Percentiles rank a stretch among this genome's conserved stretches.
Conservation (phyloP, 2,329 filamentous ascomycete species). For the Nemania sp. region DNA sequence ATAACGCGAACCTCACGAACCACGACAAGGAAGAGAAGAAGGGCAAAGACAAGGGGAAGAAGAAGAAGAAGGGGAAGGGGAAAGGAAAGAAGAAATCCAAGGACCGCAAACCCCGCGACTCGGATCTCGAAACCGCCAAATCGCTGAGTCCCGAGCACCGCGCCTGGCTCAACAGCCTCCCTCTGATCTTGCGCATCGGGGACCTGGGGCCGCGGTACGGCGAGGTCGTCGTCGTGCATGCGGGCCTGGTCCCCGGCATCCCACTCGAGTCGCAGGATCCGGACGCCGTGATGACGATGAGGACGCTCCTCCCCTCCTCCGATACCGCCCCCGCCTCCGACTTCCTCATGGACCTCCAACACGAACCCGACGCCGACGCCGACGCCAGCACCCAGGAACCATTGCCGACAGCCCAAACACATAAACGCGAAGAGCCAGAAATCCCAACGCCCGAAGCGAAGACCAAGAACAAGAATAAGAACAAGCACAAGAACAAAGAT, state of each 20-base stretch:
- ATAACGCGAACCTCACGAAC: background rate
- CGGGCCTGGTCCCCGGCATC: conserved; percentile 78
- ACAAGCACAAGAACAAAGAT: background rate
- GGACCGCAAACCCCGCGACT: conserved; percentile 43
- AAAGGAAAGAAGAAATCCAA: conserved; percentile 19
- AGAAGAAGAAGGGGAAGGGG: conserved; percentile 5
- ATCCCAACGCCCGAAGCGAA: background rate
- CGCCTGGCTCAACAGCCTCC: conserved; percentile 70
- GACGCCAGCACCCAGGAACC: background rate
- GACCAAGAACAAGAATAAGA: background rate
- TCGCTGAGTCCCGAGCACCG: conserved; percentile 62
- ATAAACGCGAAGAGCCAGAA: no score
- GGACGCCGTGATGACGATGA: conserved; percentile 89
- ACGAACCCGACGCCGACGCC: background rate
- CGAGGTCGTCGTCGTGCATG: conserved; percentile 79
- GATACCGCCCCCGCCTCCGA: background rate
- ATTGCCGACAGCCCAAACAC: no score
- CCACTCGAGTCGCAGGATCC: conserved; percentile 73
- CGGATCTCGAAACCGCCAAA: conserved; percentile 60
- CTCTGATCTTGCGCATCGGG: conserved; percentile 79
- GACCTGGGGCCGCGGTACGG: conserved; percentile 55
- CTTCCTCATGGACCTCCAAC: background rate
- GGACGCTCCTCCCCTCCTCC: conserved; percentile 65
- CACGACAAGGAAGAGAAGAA: conserved; percentile 33
- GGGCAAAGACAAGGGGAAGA: conserved; percentile 33